Conservation (phyloP, 306 rosid species). For the Malus sylvestris region DNA sequence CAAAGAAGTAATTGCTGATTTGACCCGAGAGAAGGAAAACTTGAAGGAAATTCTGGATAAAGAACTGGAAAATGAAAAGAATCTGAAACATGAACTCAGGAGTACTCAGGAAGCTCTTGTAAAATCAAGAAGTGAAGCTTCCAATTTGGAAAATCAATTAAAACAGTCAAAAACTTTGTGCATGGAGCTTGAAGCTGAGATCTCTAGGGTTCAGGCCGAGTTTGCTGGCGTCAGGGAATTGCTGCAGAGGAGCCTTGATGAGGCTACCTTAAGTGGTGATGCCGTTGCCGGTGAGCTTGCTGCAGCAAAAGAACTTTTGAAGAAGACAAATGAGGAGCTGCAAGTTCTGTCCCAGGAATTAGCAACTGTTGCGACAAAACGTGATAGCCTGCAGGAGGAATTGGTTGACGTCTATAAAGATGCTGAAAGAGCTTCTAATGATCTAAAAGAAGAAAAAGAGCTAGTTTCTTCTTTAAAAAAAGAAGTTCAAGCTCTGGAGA, state of each 20-base stretch:
- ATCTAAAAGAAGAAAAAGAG: conserved; percentile 56
- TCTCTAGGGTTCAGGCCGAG: conserved; percentile 52
- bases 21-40: conserved; percentile 46
- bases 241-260: conserved; percentile 46
- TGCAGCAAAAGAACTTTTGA: conserved; percentile 39
- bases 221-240: conserved; percentile 46
- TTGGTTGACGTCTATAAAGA: conserved; percentile 49
- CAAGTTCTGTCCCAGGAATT: conserved; percentile 43
- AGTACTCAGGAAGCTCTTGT: conserved; percentile 41
- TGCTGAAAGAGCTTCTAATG: conserved; percentile 48
- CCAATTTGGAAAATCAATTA: conserved; percentile 41
- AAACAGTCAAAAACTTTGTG: conserved; percentile 29
- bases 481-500: conserved; percentile 51
- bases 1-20: conserved; percentile 34
- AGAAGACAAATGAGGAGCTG: conserved; percentile 44
- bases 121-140: conserved; percentile 53
- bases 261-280: conserved; percentile 43
- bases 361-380: conserved; percentile 33
- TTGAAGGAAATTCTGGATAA: conserved; percentile 42
- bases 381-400: conserved; percentile 54
- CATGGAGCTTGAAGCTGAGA: conserved; percentile 46
- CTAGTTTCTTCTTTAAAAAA: conserved; percentile 44
- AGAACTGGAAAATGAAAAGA: conserved; percentile 35
- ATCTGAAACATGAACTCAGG: conserved; percentile 51
- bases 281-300: conserved; percentile 44